phyloP scores from a whole-genome alignment of 768 basidiomycete genomes.

The Lactarius pseudohatsudake region DNA sequence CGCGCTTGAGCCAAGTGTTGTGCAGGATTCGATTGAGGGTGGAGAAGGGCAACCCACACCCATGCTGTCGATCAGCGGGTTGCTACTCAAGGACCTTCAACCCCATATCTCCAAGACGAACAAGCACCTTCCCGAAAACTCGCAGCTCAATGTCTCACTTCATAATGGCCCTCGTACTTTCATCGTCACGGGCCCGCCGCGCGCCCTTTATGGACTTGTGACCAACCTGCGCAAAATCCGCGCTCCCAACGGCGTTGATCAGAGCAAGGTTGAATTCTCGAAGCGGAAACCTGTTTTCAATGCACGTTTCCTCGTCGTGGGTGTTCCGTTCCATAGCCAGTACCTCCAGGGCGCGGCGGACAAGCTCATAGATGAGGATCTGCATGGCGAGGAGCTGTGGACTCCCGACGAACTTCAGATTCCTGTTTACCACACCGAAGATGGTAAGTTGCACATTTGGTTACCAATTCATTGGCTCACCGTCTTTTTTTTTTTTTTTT shows the following conservation, averaged over 20 bases:
- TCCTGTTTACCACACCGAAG: constrained; percentile 89
- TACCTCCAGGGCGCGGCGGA: constrained; percentile 77
- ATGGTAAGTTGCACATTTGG: constrained; percentile 56
- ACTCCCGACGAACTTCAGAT: constrained; percentile 63
- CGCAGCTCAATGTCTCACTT: constrained; percentile 82
- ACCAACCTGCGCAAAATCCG: constrained; percentile 87
- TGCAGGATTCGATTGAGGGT: constrained; percentile 85
- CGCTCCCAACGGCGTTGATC: constrained; percentile 84
- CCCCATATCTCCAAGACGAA: constrained; percentile 86
- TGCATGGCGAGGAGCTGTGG: constrained; percentile 81
- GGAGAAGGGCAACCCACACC: constrained; percentile 93
- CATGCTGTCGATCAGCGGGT: constrained; percentile 90
- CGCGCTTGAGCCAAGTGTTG: constrained; percentile 82
- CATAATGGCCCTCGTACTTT: constrained; percentile 90
- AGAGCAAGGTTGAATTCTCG: constrained; percentile 91
- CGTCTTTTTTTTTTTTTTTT: constrained; percentile 22
- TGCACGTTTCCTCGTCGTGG: constrained; percentile 91
- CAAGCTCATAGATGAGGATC: constrained; percentile 72
- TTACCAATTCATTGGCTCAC: constrained; percentile 28
- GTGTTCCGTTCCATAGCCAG: constrained; percentile 92
- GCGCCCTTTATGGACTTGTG: constrained; percentile 91
- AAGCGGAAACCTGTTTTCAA: constrained; percentile 94
- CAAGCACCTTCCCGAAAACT: constrained; percentile 74
- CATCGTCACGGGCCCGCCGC: constrained; percentile 90
- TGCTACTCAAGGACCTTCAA: constrained; percentile 73